Evolutionary conservation across 2,329 filamentous ascomycete genomes (phyloP), one percentile per base, ranked within the genome.

Genomic region (Microdochium nivale): DNA sequence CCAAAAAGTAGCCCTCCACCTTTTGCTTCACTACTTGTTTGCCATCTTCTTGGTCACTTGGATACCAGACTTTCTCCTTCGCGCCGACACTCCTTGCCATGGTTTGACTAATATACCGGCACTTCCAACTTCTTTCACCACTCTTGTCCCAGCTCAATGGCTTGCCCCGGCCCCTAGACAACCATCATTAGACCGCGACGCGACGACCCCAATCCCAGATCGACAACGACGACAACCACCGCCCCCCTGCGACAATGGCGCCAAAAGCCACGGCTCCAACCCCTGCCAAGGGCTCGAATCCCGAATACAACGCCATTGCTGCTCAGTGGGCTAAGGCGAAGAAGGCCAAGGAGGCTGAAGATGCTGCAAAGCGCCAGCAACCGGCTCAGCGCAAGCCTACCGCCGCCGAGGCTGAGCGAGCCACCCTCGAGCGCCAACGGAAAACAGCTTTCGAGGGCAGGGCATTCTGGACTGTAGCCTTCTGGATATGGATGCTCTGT

Each of bases 401-500:
- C 19, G 40, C 14, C n/a, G 62, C 66, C 37, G 72, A 80, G 55
- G 64, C 64, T 51, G 71, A 70, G 54, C 74, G 75, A 44, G 67
- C 70, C 25, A 67, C 68, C 51, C 68, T 80, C 57, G 78, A 81
- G 57, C 62, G 65, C 50, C 67, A 66, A 53, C 71, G 77, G 54
- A 77, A 76, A 53, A 62, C 64, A 25, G 70, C 69, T 47, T 82
- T 77, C 62, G 76, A 80, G 65, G 64, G 67, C 47, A 73, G 78
- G 32, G 80, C 76, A 73, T 67, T 70, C 54, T 83, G 80, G 80
- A 76, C 78, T 1, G 71, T 84, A 32, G 80, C 75, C 35, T 88
- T 91, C 66, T 88, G 89, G 74, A 65, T 75, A 37, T 84, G 84
- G 75, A 71, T 91, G 64, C 70, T 88, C 65, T 81, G 71, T 57